Conservation (phyloP, 2,329 filamentous ascomycete species). For the Aspergillus fumigatiaffinis region DNA sequence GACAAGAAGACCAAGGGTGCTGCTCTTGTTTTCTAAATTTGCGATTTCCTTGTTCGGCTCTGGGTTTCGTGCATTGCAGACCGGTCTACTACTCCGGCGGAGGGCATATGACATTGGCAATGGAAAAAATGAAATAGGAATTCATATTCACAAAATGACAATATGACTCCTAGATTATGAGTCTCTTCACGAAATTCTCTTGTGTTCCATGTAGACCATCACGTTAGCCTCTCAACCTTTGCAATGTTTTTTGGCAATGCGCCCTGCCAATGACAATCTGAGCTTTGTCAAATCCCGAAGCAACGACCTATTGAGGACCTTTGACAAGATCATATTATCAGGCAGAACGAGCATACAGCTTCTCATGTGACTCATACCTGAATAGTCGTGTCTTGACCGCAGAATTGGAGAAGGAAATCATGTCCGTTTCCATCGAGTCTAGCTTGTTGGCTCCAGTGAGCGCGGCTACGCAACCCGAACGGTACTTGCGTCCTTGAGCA, state of each 20-base stretch:
- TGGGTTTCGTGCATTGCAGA: conserved; percentile 40
- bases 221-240: not conserved
- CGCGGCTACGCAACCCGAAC: not conserved
- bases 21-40: conserved; percentile 95
- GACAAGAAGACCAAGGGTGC: conserved; percentile 99
- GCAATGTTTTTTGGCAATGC: not conserved
- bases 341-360: not conserved
- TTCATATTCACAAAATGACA: conserved; percentile 35
- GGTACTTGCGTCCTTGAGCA: not conserved
- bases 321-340: not conserved
- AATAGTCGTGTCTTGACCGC: no score
- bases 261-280: not conserved
- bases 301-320: not conserved
- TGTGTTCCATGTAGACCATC: not conserved
- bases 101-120: conserved; percentile 38
- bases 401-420: not conserved
- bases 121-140: conserved; percentile 42
- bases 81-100: conserved; percentile 29
- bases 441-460: not conserved
- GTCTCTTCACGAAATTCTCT: conserved; percentile 22
- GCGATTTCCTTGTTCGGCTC: conserved; percentile 41
- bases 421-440: not conserved
- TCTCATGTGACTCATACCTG: not conserved
- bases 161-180: conserved; percentile 35
- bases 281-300: not conserved